Evolutionary conservation across 2,329 filamentous ascomycete genomes (phyloP).

Genomic region (Ceratocystis colombiana): DNA sequence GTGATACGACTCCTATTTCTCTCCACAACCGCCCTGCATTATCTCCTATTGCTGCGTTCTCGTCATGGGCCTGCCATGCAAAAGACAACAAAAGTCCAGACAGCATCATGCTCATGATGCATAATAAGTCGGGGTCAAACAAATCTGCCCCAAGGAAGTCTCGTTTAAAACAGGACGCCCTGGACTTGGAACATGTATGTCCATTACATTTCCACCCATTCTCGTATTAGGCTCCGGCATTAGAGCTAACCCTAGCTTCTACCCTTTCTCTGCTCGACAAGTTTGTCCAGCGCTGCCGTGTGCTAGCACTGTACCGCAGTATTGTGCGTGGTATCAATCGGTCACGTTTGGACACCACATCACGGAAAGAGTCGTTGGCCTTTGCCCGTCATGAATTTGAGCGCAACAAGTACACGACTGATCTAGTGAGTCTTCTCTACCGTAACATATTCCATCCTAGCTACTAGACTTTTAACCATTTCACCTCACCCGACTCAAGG

Average conservation of each 20-base stretch:
- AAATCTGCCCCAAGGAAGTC: not conserved
- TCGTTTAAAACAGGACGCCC: not conserved
- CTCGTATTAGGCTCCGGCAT: not conserved
- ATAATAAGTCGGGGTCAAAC: not conserved
- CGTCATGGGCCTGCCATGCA: not conserved
- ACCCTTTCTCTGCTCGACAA: constrained; percentile 29
- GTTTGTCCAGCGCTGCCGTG: constrained; percentile 50
- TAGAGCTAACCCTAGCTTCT: constrained; percentile 5
- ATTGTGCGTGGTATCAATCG: constrained; percentile 45
- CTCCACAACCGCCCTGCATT: not conserved
- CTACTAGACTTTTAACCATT: too few relatives aligned
- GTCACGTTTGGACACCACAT: constrained; percentile 43
- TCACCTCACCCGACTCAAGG: constrained; percentile 31
- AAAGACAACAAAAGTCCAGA: not conserved
- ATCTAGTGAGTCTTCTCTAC: constrained; percentile 39
- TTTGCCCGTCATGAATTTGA: constrained; percentile 54
- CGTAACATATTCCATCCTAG: too few relatives aligned
- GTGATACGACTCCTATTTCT: not conserved
- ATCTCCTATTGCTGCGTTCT: not conserved
- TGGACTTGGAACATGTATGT: constrained; percentile 14
- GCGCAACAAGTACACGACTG: constrained; percentile 46
- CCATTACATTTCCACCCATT: not conserved
- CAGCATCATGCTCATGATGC: not conserved
- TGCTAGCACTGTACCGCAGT: constrained; percentile 47
- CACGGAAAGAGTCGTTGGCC: constrained; percentile 45